Percentiles rank a stretch among this genome's conserved stretches.
These are phyloP conservation scores for Xylaria digitata DNA, from an alignment of 2,329 filamentous ascomycete species.

Conservation along the genomic window DNA sequence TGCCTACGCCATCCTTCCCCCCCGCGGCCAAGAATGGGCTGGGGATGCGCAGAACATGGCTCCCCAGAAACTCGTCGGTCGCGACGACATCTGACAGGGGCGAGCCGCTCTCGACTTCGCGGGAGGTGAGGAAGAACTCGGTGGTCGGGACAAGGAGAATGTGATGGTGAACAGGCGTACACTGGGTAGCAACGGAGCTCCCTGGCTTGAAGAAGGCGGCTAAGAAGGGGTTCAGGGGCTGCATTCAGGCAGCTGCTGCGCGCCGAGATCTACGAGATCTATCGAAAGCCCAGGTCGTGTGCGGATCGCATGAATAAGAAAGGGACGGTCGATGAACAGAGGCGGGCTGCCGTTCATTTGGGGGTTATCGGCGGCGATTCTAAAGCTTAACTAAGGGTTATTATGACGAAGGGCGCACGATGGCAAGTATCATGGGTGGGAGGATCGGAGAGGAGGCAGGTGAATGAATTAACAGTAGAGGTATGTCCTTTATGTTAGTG, in stretches of 20 bases:
- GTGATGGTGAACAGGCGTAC: slow-evolving; percentile 89
- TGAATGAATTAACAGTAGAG: not conserved
- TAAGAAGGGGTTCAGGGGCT: slow-evolving; percentile 98
- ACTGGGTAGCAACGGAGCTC: slow-evolving; percentile 91
- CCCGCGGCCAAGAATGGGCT: slow-evolving; percentile 60
- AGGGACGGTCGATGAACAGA: not conserved
- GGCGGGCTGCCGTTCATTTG: slow-evolving; percentile 18
- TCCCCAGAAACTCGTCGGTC: slow-evolving; percentile 94
- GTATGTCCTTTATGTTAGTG: not conserved
- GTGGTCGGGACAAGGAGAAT: slow-evolving; percentile 93
- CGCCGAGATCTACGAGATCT: slow-evolving; percentile 7
- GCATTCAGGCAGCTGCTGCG: slow-evolving; percentile 75
- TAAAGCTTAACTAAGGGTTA: not conserved
- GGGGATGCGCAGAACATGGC: slow-evolving; percentile 92
- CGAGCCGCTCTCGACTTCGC: slow-evolving; percentile 85
- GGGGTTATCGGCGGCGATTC: not conserved
- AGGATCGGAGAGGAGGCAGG: not conserved
- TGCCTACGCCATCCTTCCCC: slow-evolving; percentile 68
- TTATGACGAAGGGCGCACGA: slow-evolving; percentile 15
- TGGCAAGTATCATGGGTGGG: slow-evolving; percentile 22
- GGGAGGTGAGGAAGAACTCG: slow-evolving; percentile 87
- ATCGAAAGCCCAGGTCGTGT: not conserved
- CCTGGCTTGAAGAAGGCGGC: slow-evolving; percentile 90
- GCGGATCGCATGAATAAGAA: slow-evolving; percentile 18
- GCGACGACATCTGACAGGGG: slow-evolving; percentile 82